Evolutionary conservation across 1,284 basidiomycete species (phyloP).

Genomic region (Ustilago nuda): DNA sequence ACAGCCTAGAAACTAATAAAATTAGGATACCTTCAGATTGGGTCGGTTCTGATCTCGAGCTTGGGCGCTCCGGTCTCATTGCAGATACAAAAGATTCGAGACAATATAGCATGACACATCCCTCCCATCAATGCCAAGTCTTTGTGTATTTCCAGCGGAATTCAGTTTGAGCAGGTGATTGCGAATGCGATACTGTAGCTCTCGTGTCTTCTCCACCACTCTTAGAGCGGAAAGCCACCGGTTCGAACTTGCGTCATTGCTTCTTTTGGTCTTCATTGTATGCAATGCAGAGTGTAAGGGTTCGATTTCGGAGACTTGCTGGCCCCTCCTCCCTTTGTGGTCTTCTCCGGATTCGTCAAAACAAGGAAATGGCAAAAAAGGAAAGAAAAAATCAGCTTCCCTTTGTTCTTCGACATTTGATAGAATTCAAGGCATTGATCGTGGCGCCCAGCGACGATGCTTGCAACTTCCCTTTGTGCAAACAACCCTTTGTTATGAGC

Average conservation of each 20-base stretch:
- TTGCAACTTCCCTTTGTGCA: not conserved
- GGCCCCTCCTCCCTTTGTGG: not conserved
- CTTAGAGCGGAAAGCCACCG: not conserved
- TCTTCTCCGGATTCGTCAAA: not conserved
- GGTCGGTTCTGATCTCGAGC: too few species aligned
- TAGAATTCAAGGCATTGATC: conserved; percentile 3
- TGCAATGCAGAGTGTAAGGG: not conserved
- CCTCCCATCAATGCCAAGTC: not conserved
- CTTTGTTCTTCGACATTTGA: conserved; percentile 16
- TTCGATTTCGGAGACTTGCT: not conserved
- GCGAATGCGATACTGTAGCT: not conserved
- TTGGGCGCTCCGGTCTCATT: too few species aligned
- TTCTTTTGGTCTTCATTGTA: not conserved
- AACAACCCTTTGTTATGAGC: conserved; percentile 1
- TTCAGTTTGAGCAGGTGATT: not conserved
- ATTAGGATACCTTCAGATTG: not conserved
- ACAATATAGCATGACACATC: not conserved
- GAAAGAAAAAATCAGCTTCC: not conserved
- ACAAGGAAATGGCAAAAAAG: too few species aligned
- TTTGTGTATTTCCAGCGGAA: not conserved
- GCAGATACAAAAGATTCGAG: not conserved
- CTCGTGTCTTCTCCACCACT: not conserved
- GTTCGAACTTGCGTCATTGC: not conserved
- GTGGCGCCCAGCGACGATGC: not conserved
- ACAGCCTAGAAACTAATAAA: not conserved